Evolutionary conservation across 768 basidiomycete species (phyloP), one percentile per base, ranked within the genome.

Genomic region (Termitomyces sp.): DNA sequence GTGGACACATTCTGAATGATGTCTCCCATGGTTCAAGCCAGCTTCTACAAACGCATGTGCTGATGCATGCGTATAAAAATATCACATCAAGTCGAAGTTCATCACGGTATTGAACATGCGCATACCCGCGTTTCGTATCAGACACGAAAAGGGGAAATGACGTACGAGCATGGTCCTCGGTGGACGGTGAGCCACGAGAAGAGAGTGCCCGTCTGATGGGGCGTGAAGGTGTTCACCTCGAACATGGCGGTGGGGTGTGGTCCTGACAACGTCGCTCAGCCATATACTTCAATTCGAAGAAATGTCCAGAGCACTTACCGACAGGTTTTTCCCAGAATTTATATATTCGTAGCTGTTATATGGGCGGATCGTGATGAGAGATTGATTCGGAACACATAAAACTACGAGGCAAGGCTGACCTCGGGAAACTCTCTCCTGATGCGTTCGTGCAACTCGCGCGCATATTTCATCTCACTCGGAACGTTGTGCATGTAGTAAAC

Each of bases 211-310:
- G 85, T 88, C 65, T 89, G 82, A 62, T 84, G 85, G 10, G 87
- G 87, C 33, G 63, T 82, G 69, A 84, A 83, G 1, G 82, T 83
- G 65, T 89, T 83, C 58, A 88, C 79, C 67, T 89, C 82, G 64
- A 89, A 89, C 86, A 88, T 88, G 7, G 85, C 79, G 9, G 81
- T 82, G 0, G 88, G 84, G 62, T 89, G 88, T 0, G 86, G 88
- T 1, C 84, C 83, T 80, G 59, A 27, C 40, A 14, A 12, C 32
- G 46, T 45, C 12, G 24, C 42, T 53, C 18, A 53, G 24, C 13
- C 20, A 8, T 7, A 27, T 16, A n/a, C n/a, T n/a, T n/a, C n/a
- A n/a, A n/a, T n/a, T n/a, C n/a, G 36, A 16, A 37, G 36, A 43
- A 10, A 22, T 43, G 20, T 20, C n/a, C n/a, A n/a, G n/a, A n/a